phyloP scores from a whole-genome alignment of 2,329 filamentous ascomycete genomes.

The Fusarium kyushuense region DNA sequence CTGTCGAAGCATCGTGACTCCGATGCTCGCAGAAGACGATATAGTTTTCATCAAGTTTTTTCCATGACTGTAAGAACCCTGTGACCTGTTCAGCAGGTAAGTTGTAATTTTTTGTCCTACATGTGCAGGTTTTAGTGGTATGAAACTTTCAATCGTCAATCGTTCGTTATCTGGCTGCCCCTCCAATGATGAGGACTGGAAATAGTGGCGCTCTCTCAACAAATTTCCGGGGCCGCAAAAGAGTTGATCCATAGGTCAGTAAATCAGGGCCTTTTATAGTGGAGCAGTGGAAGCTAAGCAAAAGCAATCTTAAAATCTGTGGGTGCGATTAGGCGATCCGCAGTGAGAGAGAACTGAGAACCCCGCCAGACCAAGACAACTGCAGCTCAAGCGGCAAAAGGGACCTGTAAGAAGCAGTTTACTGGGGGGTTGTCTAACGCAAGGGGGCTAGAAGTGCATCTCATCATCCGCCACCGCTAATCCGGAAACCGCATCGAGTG shows the following conservation, averaged over 20 bases:
- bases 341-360: not conserved
- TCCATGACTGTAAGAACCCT: no score
- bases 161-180: no score
- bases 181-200: not conserved
- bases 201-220: not conserved
- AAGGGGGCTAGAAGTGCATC: not conserved
- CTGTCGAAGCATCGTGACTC: no score
- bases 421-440: not conserved
- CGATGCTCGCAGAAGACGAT: no score
- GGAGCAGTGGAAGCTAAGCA: not conserved
- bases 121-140: no score
- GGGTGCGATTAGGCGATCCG: not conserved
- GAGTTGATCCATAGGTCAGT: not conserved
- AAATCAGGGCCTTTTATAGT: not conserved
- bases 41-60: no score
- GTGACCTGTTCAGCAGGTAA: no score
- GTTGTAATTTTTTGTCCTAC: no score
- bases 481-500: not conserved
- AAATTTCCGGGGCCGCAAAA: not conserved
- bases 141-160: no score
- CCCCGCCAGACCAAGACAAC: not conserved
- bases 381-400: constrained; percentile 2
- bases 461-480: constrained; percentile 9
- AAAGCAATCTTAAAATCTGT: constrained; percentile 11
- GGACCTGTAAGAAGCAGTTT: constrained; percentile 3